A percentile compares a stretch with the other conserved stretches of the same genome.
These are phyloP conservation scores for Erysimum cheiri DNA, from an alignment of 441 rosid genomes.

Conservation along the genomic window DNA sequence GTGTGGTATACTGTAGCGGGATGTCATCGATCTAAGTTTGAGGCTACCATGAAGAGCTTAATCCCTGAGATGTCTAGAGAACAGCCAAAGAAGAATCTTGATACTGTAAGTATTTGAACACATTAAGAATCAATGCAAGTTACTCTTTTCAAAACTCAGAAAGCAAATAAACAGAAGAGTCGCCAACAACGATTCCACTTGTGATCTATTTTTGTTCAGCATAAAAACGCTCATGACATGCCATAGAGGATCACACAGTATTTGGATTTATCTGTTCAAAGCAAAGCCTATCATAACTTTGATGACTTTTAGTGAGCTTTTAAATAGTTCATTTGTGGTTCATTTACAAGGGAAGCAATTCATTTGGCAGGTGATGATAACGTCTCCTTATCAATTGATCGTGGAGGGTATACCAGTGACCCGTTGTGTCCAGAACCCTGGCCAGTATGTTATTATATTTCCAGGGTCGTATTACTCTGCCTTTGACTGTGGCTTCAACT, in stretches of 20 bases:
- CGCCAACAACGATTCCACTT: conserved; percentile 12
- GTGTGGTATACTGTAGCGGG: conserved; percentile 67
- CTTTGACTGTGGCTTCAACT: conserved; percentile 82
- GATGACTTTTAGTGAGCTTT: conserved; percentile 1
- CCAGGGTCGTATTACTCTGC: conserved; percentile 81
- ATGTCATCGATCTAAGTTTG: conserved; percentile 50
- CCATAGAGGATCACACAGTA: neutral
- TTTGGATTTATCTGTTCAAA: conserved; percentile 29
- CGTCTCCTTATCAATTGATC: conserved; percentile 57
- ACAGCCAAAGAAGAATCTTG: conserved; percentile 43
- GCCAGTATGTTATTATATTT: conserved; percentile 76
- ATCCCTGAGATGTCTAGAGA: conserved; percentile 41
- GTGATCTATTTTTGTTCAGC: conserved; percentile 19
- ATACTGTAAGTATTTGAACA: conserved; percentile 48
- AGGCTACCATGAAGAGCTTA: conserved; percentile 48
- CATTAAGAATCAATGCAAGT: conserved; percentile 30
- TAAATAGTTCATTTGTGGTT: neutral
- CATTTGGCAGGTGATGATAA: conserved; percentile 54
- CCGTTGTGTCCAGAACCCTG: conserved; percentile 68
- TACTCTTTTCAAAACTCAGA: conserved; percentile 6
- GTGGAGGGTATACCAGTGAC: conserved; percentile 72
- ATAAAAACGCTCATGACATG: conserved; percentile 11
- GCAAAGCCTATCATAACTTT: conserved; percentile 10
- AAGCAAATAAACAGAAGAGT: conserved; percentile 17
- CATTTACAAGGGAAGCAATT: conserved; percentile 18